phyloP scores from a whole-genome alignment of 2,329 filamentous ascomycete genomes.

The Colletotrichum plurivorum region DNA sequence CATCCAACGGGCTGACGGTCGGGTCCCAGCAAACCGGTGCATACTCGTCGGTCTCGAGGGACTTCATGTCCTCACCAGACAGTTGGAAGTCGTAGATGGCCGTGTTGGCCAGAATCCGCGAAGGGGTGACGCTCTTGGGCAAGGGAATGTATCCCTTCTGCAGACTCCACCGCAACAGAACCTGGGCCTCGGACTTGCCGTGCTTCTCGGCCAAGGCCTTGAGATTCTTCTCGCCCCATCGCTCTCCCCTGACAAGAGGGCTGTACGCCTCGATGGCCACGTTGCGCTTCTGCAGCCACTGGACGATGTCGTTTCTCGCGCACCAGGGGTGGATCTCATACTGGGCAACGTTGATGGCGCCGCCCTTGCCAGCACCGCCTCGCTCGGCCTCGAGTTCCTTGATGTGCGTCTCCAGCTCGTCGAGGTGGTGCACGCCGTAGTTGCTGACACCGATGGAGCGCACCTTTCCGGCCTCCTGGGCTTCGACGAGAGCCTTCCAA shows the following conservation, averaged over 20 bases:
- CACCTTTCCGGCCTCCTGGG: conserved; percentile 72
- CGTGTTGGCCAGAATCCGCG: conserved; percentile 76
- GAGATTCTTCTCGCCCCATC: conserved; percentile 78
- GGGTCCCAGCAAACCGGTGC: conserved; percentile 71
- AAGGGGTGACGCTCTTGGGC: conserved; percentile 80
- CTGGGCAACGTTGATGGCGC: conserved; percentile 86
- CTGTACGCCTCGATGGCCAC: conserved; percentile 76
- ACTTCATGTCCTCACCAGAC: conserved; percentile 65
- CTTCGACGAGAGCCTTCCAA: conserved; percentile 75
- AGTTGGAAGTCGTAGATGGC: conserved; percentile 70
- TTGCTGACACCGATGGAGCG: conserved; percentile 76
- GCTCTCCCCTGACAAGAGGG: conserved; percentile 75
- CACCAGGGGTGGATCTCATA: conserved; percentile 95
- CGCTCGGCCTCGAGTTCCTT: conserved; percentile 73
- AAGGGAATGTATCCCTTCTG: conserved; percentile 83
- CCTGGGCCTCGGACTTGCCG: conserved; percentile 80
- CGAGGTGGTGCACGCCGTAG: conserved; percentile 74
- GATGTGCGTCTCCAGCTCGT: conserved; percentile 72
- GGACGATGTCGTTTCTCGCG: conserved; percentile 81
- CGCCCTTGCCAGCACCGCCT: conserved; percentile 74
- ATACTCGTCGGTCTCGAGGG: conserved; percentile 66
- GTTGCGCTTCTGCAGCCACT: conserved; percentile 78
- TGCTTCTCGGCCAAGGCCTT: conserved; percentile 78
- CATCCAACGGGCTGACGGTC: conserved; percentile 61
- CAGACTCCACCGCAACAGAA: conserved; percentile 85